These are phyloP conservation scores for Rhizopus delemar DNA, from an alignment of 371 early-diverging fungal genomes.

Conservation along the genomic window DNA sequence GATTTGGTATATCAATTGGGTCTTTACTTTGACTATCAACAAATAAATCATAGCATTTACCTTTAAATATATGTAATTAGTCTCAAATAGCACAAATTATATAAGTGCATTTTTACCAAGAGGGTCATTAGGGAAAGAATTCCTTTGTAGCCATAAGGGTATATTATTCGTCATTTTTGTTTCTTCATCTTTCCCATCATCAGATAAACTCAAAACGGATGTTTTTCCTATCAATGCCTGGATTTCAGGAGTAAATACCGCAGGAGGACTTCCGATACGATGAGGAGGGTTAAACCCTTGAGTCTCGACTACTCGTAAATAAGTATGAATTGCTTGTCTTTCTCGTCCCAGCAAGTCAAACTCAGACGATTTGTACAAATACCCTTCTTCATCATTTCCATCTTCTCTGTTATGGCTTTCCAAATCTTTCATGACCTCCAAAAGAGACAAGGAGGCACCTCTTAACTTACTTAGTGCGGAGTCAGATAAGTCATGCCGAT, in stretches of 20 bases:
- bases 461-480: slow-evolving; percentile 34
- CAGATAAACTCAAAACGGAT: slow-evolving; percentile 21
- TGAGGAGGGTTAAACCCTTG: slow-evolving; percentile 50
- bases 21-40: slow-evolving; percentile 31
- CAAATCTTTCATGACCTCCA: slow-evolving; percentile 40
- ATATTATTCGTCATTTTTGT: slow-evolving; percentile 12
- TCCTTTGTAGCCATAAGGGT: slow-evolving; percentile 43
- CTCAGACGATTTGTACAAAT: slow-evolving; percentile 35
- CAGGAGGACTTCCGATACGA: slow-evolving; percentile 45
- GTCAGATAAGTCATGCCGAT: slow-evolving; percentile 44
- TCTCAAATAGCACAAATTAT: not conserved
- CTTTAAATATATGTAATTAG: slow-evolving; percentile 15
- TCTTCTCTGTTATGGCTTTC: slow-evolving; percentile 38
- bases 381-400: slow-evolving; percentile 29
- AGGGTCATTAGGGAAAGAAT: slow-evolving; percentile 33
- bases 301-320: slow-evolving; percentile 35
- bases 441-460: slow-evolving; percentile 32
- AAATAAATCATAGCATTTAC: slow-evolving; percentile 46
- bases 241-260: slow-evolving; percentile 39
- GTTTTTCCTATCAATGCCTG: slow-evolving; percentile 37
- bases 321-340: slow-evolving; percentile 33
- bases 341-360: slow-evolving; percentile 38
- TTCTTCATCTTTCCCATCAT: slow-evolving; percentile 5
- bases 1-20: slow-evolving; percentile 34
- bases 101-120: slow-evolving; percentile 27